Evolutionary conservation across 2,329 filamentous ascomycete genomes (phyloP).

Genomic region (Bipolaris bicolor): DNA sequence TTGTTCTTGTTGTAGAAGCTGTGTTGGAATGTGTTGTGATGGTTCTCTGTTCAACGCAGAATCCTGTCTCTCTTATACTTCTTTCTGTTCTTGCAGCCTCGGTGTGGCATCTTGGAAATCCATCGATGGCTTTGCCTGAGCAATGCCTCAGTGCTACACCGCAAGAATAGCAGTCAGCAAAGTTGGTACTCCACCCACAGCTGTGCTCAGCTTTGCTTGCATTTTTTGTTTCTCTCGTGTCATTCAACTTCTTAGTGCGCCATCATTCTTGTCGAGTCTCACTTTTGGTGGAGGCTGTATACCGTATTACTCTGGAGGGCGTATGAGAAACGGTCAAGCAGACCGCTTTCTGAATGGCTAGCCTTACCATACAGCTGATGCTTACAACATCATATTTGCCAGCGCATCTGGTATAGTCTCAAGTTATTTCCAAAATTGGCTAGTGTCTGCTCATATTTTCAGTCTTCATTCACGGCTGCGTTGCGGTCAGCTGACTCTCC

Average conservation of each 20-base stretch:
- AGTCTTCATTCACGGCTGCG: slow-evolving; percentile 4
- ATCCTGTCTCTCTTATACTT: slow-evolving; percentile 5
- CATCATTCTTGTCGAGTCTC: slow-evolving; percentile 5
- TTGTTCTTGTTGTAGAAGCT: slow-evolving; percentile 5
- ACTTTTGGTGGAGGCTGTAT: slow-evolving; percentile 7
- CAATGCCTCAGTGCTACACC: slow-evolving; percentile 5
- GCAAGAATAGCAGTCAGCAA: neutral
- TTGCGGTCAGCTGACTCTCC: neutral
- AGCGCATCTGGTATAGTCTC: neutral
- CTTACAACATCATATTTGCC: neutral
- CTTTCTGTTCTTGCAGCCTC: neutral
- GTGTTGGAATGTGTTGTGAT: slow-evolving; percentile 8
- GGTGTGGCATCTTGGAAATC: neutral
- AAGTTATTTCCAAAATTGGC: neutral
- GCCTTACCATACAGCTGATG: neutral
- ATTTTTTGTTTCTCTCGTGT: neutral
- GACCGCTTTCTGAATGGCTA: neutral
- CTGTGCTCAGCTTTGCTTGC: neutral
- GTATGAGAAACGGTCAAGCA: neutral
- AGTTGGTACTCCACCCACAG: neutral
- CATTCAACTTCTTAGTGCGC: neutral
- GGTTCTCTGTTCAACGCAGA: neutral
- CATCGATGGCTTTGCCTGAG: neutral
- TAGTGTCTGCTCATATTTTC: neutral
- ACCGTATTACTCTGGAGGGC: neutral